Conservation (phyloP, 1,139 yeast species). For the Pichia sp. region DNA sequence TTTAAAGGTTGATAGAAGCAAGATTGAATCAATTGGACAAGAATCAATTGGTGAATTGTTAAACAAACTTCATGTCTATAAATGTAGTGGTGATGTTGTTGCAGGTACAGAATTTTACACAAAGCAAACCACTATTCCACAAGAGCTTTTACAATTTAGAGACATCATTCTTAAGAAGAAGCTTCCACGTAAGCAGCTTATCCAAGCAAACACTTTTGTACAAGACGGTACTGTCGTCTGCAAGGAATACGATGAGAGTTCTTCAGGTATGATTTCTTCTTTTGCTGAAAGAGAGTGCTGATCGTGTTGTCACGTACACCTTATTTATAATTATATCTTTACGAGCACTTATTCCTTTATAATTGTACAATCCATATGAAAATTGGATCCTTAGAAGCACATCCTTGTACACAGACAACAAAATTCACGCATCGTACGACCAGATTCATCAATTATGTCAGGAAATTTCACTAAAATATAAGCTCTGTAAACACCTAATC, state of each 20-base stretch:
- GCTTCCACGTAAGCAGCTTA: conserved; percentile 75
- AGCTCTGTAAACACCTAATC: too few species aligned
- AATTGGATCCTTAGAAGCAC: too few species aligned
- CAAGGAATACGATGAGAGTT: conserved; percentile 69
- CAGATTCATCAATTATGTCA: conserved; percentile 58
- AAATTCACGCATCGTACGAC: conserved; percentile 56
- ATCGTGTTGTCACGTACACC: too few species aligned
- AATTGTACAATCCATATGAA: too few species aligned
- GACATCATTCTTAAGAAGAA: conserved; percentile 64
- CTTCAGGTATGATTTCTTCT: conserved; percentile 71
- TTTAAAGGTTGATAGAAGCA: conserved; percentile 51
- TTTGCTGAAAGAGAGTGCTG: conserved; percentile 54
- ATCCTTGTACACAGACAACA: conserved; percentile 20
- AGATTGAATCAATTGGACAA: conserved; percentile 64
- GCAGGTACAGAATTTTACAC: conserved; percentile 59
- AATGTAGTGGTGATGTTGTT: conserved; percentile 66
- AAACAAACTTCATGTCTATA: conserved; percentile 66
- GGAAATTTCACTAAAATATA: conserved; percentile 45
- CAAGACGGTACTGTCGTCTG: conserved; percentile 44
- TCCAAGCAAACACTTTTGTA: conserved; percentile 68
- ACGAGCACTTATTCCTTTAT: too few species aligned
- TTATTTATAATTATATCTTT: too few species aligned
- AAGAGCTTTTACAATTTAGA: conserved; percentile 58
- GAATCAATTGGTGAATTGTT: conserved; percentile 69
- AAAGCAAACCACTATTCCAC: conserved; percentile 61